Conservation (phyloP, 768 basidiomycete genomes). For the Pisolithus orientalis region DNA sequence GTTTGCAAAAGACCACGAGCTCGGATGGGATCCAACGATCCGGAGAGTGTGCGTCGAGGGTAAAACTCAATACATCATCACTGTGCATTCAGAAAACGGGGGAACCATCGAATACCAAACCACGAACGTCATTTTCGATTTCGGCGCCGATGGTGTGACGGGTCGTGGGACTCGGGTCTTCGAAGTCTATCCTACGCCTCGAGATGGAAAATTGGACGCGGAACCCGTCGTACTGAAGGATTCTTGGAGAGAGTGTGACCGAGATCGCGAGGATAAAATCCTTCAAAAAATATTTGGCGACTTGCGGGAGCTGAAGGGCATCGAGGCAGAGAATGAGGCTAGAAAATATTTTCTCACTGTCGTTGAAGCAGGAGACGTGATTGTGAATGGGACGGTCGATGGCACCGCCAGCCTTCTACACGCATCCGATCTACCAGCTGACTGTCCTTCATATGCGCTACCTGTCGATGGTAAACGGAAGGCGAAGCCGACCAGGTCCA, state of each 20-base stretch:
- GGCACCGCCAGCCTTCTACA: background rate
- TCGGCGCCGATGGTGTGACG: background rate
- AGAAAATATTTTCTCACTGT: background rate
- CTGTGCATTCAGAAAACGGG: background rate
- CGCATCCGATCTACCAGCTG: background rate
- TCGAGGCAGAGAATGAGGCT: background rate
- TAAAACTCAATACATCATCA: background rate
- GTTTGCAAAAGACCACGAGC: background rate
- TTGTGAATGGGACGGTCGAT: background rate
- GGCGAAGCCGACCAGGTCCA: background rate
- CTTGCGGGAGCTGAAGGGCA: background rate
- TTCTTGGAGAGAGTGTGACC: background rate
- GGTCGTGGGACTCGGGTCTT: background rate
- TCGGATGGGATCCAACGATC: constrained; percentile 1
- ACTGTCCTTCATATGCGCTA: background rate
- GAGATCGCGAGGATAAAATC: background rate
- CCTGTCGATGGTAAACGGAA: background rate
- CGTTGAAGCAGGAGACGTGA: background rate
- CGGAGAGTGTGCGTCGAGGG: background rate
- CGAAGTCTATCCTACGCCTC: background rate
- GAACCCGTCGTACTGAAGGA: background rate
- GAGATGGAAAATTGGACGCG: background rate
- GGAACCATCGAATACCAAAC: background rate
- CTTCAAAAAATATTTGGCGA: background rate
- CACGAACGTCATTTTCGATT: background rate